Conservation (phyloP, 2,329 filamentous ascomycete genomes). For the Pseudogymnoascus sp. region DNA sequence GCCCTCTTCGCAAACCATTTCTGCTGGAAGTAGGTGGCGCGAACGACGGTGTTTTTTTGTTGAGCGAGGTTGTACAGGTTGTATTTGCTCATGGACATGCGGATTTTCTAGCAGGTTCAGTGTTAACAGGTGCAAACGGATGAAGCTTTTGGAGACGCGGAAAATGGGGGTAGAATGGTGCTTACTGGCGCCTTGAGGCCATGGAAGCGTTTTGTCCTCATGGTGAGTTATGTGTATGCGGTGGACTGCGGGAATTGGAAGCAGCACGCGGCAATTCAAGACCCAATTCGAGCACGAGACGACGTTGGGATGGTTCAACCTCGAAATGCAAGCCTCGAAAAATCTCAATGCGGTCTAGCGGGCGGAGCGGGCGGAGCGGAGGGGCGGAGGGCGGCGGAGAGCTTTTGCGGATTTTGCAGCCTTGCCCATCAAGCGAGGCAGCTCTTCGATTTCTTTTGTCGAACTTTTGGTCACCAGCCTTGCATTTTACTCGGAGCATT, state of each 20-base stretch:
- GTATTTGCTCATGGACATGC: conserved; percentile 96
- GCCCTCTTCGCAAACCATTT: conserved; percentile 90
- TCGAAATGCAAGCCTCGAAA: conserved; percentile 10
- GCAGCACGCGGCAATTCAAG: not conserved
- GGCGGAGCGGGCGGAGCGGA: conserved; percentile 6
- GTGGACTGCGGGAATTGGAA: conserved; percentile 10
- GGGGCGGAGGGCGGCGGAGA: not conserved
- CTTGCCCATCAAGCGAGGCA: conserved; percentile 8
- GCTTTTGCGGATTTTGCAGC: conserved; percentile 4
- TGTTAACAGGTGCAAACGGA: conserved; percentile 10
- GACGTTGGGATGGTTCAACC: conserved; percentile 8
- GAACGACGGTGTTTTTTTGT: not conserved
- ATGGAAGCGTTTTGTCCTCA: conserved; percentile 56
- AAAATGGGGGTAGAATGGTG: conserved; percentile 13
- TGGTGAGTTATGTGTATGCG: conserved; percentile 14
- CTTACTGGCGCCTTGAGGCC: conserved; percentile 59
- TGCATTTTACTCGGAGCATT: conserved; percentile 8
- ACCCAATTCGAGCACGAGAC: conserved; percentile 5
- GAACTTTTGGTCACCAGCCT: conserved; percentile 9
- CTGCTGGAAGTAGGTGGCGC: conserved; percentile 83
- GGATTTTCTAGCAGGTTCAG: conserved; percentile 62
- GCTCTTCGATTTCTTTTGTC: conserved; percentile 5
- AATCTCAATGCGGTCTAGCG: conserved; percentile 9
- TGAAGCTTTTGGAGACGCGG: not conserved
- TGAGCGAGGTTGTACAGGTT: conserved; percentile 77